A percentile compares a stretch with the other conserved stretches of the same genome.
These are phyloP conservation scores for Pelargonium cotyledonis DNA, from an alignment of 441 rosid genomes.

Conservation along the genomic window DNA sequence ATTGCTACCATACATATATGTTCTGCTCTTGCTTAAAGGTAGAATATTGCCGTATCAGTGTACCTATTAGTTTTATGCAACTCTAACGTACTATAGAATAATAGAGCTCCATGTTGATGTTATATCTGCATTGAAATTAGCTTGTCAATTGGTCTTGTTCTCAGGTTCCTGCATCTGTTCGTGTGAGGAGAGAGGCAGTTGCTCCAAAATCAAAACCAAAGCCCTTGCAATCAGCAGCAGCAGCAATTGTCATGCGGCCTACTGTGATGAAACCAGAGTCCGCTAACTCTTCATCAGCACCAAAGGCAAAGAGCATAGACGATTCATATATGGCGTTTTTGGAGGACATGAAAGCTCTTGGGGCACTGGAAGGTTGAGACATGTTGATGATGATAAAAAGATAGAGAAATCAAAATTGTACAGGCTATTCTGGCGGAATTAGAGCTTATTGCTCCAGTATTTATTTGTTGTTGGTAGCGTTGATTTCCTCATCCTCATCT, in stretches of 20 bases:
- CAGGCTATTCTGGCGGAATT: too few species aligned
- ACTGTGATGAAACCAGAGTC: conserved; percentile 45
- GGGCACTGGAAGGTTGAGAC: conserved; percentile 69
- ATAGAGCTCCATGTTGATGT: not conserved
- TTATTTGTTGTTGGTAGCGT: too few species aligned
- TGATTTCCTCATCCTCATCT: too few species aligned
- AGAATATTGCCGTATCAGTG: too few species aligned
- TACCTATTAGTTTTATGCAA: too few species aligned
- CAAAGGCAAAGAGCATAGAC: conserved; percentile 66
- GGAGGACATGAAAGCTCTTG: conserved; percentile 97
- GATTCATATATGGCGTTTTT: conserved; percentile 78
- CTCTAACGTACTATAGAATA: not conserved
- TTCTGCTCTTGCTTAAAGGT: too few species aligned
- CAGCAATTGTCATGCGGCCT: conserved; percentile 27
- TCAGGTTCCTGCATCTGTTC: conserved; percentile 85
- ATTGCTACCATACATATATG: too few species aligned
- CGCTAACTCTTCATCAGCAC: conserved; percentile 32
- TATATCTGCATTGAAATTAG: not conserved
- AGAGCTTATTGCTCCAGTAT: too few species aligned
- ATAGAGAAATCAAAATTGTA: too few species aligned
- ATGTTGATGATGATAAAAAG: too few species aligned
- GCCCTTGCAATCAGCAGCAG: conserved; percentile 29
- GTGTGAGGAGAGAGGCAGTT: conserved; percentile 77
- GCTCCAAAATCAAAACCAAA: conserved; percentile 66
- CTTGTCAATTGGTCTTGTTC: not conserved